Evolutionary conservation across 371 early-diverging fungal species (phyloP).

Genomic region (Entomophthora muscae): DNA sequence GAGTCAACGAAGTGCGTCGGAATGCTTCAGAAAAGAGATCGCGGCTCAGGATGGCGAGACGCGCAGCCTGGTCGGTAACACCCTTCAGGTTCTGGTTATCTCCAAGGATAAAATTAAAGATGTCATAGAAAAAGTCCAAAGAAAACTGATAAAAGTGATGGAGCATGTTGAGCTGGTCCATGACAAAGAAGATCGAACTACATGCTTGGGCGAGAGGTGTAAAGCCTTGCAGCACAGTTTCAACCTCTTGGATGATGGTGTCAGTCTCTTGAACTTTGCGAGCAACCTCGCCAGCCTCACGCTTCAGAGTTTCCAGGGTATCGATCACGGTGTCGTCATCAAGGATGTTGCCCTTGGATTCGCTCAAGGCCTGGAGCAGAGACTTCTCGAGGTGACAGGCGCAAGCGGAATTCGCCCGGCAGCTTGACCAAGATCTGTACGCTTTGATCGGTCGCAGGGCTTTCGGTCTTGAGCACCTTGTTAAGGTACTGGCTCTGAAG

Average conservation of each 20-base stretch:
- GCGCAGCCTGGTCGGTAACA: conserved; percentile 46
- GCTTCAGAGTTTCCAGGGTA: conserved; percentile 86
- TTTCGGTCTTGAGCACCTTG: conserved; percentile 80
- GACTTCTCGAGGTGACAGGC: conserved; percentile 86
- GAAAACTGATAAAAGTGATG: conserved; percentile 97
- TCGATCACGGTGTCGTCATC: conserved; percentile 91
- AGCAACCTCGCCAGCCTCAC: conserved; percentile 86
- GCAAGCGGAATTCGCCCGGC: conserved; percentile 90
- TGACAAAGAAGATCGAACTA: conserved; percentile 84
- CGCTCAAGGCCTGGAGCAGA: conserved; percentile 81
- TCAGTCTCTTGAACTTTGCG: conserved; percentile 89
- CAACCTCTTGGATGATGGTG: conserved; percentile 86
- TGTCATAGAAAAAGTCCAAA: conserved; percentile 86
- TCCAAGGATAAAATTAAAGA: conserved; percentile 76
- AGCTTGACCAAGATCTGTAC: conserved; percentile 81
- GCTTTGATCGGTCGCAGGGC: conserved; percentile 88
- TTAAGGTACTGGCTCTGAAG: conserved; percentile 93
- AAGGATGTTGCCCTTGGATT: conserved; percentile 88
- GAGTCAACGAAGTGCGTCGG: conserved; percentile 58
- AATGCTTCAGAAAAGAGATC: conserved; percentile 77
- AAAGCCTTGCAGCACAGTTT: conserved; percentile 72
- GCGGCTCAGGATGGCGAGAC: conserved; percentile 53
- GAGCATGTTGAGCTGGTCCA: conserved; percentile 80
- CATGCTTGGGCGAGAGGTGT: conserved; percentile 84
- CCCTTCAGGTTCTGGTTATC: conserved; percentile 52